These are phyloP conservation scores for Hirschioporus abietinus DNA, from an alignment of 768 basidiomycete genomes.

Conservation along the genomic window DNA sequence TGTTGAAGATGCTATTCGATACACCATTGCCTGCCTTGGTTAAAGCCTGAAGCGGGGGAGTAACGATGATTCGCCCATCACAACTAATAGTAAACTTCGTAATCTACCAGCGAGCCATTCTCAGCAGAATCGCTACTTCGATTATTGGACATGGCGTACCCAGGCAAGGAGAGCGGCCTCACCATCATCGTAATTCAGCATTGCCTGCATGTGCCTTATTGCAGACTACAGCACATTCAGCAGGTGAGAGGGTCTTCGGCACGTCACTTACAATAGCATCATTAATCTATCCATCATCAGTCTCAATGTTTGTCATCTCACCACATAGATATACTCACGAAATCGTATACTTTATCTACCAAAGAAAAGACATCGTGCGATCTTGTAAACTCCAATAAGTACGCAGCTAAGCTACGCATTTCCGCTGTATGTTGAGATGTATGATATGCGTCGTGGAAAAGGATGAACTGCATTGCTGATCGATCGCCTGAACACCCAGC, in stretches of 20 bases:
- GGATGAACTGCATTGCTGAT: background rate
- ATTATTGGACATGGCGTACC: no score
- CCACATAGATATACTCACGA: background rate
- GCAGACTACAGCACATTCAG: background rate
- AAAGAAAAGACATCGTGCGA: background rate
- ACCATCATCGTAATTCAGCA: background rate
- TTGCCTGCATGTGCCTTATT: background rate
- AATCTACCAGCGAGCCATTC: background rate
- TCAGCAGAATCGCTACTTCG: background rate
- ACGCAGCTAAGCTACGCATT: background rate
- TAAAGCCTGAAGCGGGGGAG: background rate
- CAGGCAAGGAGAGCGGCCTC: background rate
- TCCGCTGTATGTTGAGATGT: background rate
- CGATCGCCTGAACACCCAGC: background rate
- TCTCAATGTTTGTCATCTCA: background rate
- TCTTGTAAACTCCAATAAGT: background rate
- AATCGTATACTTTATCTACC: background rate
- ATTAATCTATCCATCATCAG: background rate
- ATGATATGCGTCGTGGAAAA: background rate
- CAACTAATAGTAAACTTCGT: background rate
- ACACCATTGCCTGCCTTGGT: background rate
- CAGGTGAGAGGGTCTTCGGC: background rate
- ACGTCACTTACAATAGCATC: background rate
- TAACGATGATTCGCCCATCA: background rate
- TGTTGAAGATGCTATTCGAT: background rate